Conservation (phyloP, 495 filamentous ascomycete species). For the Penicillium maclennaniae region DNA sequence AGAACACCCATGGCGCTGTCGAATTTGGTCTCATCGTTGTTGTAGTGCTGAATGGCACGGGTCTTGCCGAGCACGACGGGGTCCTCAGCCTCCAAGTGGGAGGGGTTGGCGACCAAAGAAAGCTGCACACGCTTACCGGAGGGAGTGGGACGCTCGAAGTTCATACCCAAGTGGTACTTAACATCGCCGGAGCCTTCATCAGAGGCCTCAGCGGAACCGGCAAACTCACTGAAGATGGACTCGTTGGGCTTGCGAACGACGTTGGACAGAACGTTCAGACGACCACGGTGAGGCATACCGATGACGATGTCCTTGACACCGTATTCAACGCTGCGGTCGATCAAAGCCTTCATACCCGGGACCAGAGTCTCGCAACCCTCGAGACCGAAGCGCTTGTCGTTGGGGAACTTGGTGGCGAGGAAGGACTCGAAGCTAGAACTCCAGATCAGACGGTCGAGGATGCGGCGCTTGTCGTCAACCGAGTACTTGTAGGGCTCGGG, state of each 20-base stretch:
- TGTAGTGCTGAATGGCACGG: slow-evolving; percentile 97
- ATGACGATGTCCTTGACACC: slow-evolving; percentile 98
- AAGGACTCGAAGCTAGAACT: slow-evolving; percentile 94
- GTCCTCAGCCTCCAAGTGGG: slow-evolving; percentile 97
- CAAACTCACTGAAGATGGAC: slow-evolving; percentile 98
- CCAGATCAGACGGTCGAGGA: slow-evolving; percentile 97
- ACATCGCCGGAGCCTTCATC: slow-evolving; percentile 98
- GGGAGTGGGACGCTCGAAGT: slow-evolving; percentile 96
- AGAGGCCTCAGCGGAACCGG: slow-evolving; percentile 77
- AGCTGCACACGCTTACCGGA: slow-evolving; percentile 98
- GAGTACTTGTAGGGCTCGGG: slow-evolving; percentile 93
- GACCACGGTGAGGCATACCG: slow-evolving; percentile 98
- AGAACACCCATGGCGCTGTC: slow-evolving; percentile 90
- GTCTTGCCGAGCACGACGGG: slow-evolving; percentile 97
- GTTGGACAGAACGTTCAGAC: slow-evolving; percentile 96
- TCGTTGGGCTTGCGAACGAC: slow-evolving; percentile 98
- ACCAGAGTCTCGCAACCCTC: slow-evolving; percentile 96
- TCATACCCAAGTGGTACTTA: slow-evolving; percentile 99
- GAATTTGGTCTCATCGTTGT: slow-evolving; percentile 86
- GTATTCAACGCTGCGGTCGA: slow-evolving; percentile 96
- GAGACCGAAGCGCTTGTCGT: slow-evolving; percentile 98
- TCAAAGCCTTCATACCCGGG: slow-evolving; percentile 98
- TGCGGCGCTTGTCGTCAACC: slow-evolving; percentile 93
- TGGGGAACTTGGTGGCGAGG: slow-evolving; percentile 94
- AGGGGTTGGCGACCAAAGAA: slow-evolving; percentile 96